Base-by-base conservation (phyloP, 2,329 filamentous ascomycete species). In the Exophiala sp. region DNA sequence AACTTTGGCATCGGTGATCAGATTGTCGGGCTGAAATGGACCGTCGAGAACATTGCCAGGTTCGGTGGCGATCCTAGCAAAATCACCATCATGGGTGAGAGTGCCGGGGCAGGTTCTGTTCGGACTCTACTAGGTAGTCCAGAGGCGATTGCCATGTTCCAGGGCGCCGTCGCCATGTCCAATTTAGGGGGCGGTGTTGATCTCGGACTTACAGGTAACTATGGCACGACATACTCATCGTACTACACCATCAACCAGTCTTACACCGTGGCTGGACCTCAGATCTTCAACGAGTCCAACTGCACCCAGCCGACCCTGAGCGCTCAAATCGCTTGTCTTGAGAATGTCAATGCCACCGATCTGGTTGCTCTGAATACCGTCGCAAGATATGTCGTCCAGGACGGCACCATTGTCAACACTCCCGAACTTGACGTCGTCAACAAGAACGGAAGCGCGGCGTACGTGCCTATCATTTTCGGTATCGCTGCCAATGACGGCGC, bases 231-330 rank as follows among this genome's bases (percentile, higher is more conserved):
- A 0, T 85, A 83, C 65, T 81, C 78, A 9, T 73, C 75, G 20
- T 85, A 84, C 68, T 78, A 78, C 60, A 83, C 80, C 2, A 76
- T 84, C 54, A 66, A 73, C 3, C 68, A 83, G 53, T 77, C 78
- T 18, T 76, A 79, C 62, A 63, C 71, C 1, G 69, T 74, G 0
- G 76, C 72, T 1, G 81, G 77, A 0, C 71, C 74, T n/a, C 69
- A 74, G 1, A 76, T 85, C 47, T 75, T 85, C 52, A 59, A 66
- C 2, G 74, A 72, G 4, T 73, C 77, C 2, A 78, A 79, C 54
- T 85, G 82, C 68, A 77, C 76, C 12, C 64, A 72, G 41, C 74
- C 73, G 9, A 62, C 63, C 5, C 52, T 78, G 2, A 66, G 68
- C 2, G 75, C 73, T 3, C 75, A 79, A 34, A 78, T 84, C 33